Percentiles rank a stretch among this genome's conserved stretches.
phyloP scores from a whole-genome alignment of 306 rosid species.

The Pyrus bretschneideri region DNA sequence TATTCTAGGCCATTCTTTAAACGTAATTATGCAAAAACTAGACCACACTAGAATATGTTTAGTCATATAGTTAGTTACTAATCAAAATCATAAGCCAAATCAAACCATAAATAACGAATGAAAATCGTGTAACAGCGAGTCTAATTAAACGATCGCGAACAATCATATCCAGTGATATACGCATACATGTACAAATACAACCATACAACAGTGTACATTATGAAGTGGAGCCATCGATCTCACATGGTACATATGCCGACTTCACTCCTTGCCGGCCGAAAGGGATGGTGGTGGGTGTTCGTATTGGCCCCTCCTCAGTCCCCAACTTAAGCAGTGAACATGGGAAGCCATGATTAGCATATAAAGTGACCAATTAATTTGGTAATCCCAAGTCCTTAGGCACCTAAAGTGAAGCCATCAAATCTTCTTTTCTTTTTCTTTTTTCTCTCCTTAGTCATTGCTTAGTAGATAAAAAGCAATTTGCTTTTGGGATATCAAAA shows the following conservation, averaged over 20 bases:
- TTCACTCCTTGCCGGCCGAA: slow-evolving; percentile 3
- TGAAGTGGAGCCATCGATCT: not conserved
- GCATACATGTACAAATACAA: not conserved
- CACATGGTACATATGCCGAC: slow-evolving; percentile 20
- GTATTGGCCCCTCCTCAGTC: slow-evolving; percentile 9
- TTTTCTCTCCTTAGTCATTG: not conserved
- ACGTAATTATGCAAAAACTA: too few relatives aligned
- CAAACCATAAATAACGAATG: too few relatives aligned
- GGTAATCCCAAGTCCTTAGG: not conserved
- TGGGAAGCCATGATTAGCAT: not conserved
- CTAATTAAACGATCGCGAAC: not conserved
- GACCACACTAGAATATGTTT: too few relatives aligned
- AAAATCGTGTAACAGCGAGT: too few relatives aligned
- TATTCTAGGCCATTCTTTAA: too few relatives aligned
- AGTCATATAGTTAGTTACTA: too few relatives aligned
- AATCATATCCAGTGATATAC: not conserved
- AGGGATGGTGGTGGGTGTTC: slow-evolving; percentile 31
- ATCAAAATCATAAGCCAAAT: too few relatives aligned
- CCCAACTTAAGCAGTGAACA: slow-evolving; percentile 2
- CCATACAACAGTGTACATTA: not conserved
- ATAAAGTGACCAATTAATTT: slow-evolving; percentile 1
- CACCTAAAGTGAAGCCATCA: not conserved
- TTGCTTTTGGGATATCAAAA: not conserved
- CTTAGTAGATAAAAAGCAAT: not conserved
- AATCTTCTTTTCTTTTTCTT: not conserved